A percentile compares a stretch with the other conserved stretches of the same genome.
These are phyloP conservation scores for Myxozyma vanderwaltii DNA, from an alignment of 805 yeast genomes.

Conservation along the genomic window DNA sequence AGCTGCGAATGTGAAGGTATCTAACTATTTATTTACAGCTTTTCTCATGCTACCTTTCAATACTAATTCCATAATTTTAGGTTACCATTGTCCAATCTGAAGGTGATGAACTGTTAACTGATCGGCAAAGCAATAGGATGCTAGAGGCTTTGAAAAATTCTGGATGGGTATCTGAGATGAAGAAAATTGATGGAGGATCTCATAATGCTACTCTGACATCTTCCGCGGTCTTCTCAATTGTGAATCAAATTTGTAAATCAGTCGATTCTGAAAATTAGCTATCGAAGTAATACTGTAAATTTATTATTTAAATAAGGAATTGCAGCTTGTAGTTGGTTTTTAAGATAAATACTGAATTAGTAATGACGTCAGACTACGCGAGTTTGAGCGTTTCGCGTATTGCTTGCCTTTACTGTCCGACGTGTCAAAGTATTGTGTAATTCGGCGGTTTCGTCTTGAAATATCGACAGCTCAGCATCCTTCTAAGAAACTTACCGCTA, in stretches of 20 bases:
- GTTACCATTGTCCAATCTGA: constrained; percentile 57
- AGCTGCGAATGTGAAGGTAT: constrained; percentile 7
- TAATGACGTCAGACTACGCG: no score
- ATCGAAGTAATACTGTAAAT: no score
- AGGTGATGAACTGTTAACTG: constrained; percentile 60
- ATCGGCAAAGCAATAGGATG: constrained; percentile 52
- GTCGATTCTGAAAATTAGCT: neutral
- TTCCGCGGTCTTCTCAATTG: neutral
- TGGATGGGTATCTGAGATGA: constrained; percentile 13
- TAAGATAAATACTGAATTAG: no score
- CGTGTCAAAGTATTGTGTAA: no score
- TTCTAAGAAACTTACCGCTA: no score
- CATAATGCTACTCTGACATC: constrained; percentile 27
- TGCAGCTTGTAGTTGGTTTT: no score
- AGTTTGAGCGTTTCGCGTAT: no score
- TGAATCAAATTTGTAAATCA: neutral
- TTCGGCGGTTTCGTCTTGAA: no score
- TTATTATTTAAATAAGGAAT: no score
- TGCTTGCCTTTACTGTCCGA: no score
- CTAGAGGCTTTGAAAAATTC: constrained; percentile 2
- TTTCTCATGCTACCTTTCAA: neutral
- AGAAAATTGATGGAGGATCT: constrained; percentile 26
- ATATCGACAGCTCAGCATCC: no score
- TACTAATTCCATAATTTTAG: constrained; percentile 8
- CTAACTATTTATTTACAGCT: neutral